Conservation (phyloP, 2,329 filamentous ascomycete species). For the Verticillium albo-atrum region DNA sequence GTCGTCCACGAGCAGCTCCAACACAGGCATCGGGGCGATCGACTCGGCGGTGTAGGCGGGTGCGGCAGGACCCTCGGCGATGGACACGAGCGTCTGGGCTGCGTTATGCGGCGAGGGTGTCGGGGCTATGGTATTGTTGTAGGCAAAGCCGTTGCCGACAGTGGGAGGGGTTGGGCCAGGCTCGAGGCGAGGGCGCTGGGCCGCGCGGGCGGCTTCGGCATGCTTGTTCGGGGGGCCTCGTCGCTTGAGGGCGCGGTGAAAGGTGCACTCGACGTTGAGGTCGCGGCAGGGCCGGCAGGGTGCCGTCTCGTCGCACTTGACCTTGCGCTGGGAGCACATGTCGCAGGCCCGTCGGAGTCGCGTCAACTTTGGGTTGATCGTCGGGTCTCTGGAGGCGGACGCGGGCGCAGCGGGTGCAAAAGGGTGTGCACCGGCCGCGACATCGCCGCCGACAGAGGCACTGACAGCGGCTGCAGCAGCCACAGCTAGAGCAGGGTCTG, state of each 20-base stretch:
- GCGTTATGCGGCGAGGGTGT: constrained; percentile 36
- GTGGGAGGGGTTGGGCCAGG: constrained; percentile 6
- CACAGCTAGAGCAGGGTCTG: constrained; percentile 13
- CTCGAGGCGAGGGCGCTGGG: constrained; percentile 42
- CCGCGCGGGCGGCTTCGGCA: constrained; percentile 49
- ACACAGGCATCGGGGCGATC: constrained; percentile 64
- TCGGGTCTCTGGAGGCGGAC: constrained; percentile 28
- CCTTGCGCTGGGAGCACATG: constrained; percentile 58
- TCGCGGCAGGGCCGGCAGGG: constrained; percentile 54
- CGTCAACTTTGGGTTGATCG: constrained; percentile 46
- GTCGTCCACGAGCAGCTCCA: constrained; percentile 70
- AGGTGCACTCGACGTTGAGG: constrained; percentile 55
- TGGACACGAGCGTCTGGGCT: constrained; percentile 44
- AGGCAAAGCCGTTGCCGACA: not conserved
- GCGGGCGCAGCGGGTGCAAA: constrained; percentile 3
- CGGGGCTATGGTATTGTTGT: constrained; percentile 24
- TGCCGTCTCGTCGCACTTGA: constrained; percentile 54
- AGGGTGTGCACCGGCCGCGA: not conserved
- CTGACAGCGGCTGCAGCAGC: constrained; percentile 7
- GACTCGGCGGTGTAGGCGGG: constrained; percentile 56
- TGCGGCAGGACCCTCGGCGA: constrained; percentile 27
- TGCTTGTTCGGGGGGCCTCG: constrained; percentile 57
- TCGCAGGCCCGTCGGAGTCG: constrained; percentile 56
- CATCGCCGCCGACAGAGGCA: not conserved
- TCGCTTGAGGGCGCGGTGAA: constrained; percentile 51